These are phyloP conservation scores for Penicillium odoratum DNA, from an alignment of 495 filamentous ascomycete genomes.

Conservation along the genomic window DNA sequence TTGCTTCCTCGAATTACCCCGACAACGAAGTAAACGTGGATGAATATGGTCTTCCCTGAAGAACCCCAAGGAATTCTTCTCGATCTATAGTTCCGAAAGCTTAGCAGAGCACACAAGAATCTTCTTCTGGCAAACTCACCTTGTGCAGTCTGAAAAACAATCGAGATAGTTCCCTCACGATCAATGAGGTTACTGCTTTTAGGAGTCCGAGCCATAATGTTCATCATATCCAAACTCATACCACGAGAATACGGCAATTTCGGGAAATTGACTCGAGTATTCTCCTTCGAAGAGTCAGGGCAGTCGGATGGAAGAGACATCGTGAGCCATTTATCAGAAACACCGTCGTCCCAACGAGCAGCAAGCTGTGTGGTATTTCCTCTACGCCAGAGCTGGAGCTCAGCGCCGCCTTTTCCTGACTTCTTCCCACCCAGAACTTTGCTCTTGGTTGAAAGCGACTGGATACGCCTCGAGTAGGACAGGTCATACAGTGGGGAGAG, in stretches of 20 bases:
- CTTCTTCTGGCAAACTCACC: conserved; percentile 19
- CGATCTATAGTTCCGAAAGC: conserved; percentile 16
- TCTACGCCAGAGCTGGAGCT: conserved; percentile 39
- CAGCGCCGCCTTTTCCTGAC: conserved; percentile 33
- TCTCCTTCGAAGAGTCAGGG: conserved; percentile 23
- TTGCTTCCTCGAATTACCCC: background rate
- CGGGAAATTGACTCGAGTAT: conserved; percentile 29
- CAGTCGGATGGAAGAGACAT: conserved; percentile 18
- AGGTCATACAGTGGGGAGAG: conserved; percentile 35
- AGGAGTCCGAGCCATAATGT: conserved; percentile 30
- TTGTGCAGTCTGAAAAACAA: conserved; percentile 28
- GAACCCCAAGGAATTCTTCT: conserved; percentile 27
- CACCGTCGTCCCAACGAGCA: conserved; percentile 34
- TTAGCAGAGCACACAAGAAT: background rate
- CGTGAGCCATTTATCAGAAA: conserved; percentile 39
- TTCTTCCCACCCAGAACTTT: conserved; percentile 27
- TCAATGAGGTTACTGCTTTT: conserved; percentile 23
- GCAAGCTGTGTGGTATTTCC: conserved; percentile 27
- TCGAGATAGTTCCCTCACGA: conserved; percentile 32
- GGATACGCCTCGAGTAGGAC: conserved; percentile 33
- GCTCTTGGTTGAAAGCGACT: conserved; percentile 32
- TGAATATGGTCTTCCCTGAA: conserved; percentile 11
- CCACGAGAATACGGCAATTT: conserved; percentile 27
- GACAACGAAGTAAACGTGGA: background rate
- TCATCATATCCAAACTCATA: conserved; percentile 36